Base-by-base conservation (phyloP, 2,329 filamentous ascomycete genomes). In the Penicillium sp. region DNA sequence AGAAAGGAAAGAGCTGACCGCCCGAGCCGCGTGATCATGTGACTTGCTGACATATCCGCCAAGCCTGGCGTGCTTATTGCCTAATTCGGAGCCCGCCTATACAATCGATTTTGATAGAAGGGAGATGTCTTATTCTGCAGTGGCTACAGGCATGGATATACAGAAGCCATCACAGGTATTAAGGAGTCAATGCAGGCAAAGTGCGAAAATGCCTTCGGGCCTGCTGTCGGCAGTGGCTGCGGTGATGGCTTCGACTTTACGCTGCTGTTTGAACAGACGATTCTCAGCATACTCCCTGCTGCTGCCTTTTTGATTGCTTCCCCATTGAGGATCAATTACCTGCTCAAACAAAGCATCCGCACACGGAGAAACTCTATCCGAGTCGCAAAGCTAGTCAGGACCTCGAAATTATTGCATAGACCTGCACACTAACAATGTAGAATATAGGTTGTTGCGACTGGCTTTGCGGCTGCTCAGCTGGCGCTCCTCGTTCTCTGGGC, bases 161-260 rank as follows among this genome's bases (percentile, higher is more conserved):
- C n/a, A n/a, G n/a, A n/a, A n/a, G n/a, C n/a, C n/a, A n/a, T n/a
- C n/a, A n/a, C n/a, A n/a, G n/a, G n/a, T n/a, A n/a, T n/a, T n/a
- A n/a, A n/a, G n/a, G n/a, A n/a, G n/a, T n/a, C n/a, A 18, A 54
- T 52, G 40, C 4, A 47, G 30, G 21, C 47, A 24, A n/a, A 38
- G 18, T 57, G 47, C 47, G 62, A 68, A 42, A 61, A 69, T 49
- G 47, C 50, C 14, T 70, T 70, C 43, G 67, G 68, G 18, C 66
- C 67, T 46, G 57, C 55, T 12, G 62, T 69, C n/a, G 48, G 57
- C 40, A 5, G 45, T 16, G 57, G 58, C 16, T 70, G 64, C 55
- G 61, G 59, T 45, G 57, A 63, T 60, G 64, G 63, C 20, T 68
- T 68, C 55, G 68, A 70, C 47, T 70, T 70, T 52, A 70, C 68